These are phyloP conservation scores for Castanopsis chinensis DNA, from an alignment of 306 rosid genomes.

Conservation along the genomic window DNA sequence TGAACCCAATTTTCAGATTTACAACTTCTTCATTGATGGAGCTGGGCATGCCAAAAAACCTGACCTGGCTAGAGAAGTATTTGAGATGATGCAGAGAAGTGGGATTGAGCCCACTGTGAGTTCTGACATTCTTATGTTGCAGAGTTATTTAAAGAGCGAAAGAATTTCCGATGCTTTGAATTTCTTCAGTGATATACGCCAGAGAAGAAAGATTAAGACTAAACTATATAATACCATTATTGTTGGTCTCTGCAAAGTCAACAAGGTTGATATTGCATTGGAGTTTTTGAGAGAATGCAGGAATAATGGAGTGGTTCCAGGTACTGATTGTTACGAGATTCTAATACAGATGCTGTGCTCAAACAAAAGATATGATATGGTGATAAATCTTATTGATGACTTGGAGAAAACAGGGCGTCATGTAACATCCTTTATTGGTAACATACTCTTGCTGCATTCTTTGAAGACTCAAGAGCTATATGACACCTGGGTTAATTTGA, in stretches of 20 bases:
- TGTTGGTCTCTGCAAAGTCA: slow-evolving; percentile 49
- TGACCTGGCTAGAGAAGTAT: slow-evolving; percentile 60
- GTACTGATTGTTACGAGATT: slow-evolving; percentile 52
- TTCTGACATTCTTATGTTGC: slow-evolving; percentile 45
- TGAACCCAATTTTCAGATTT: slow-evolving; percentile 19
- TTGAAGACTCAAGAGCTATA: slow-evolving; percentile 47
- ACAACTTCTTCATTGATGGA: slow-evolving; percentile 51
- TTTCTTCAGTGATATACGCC: slow-evolving; percentile 43
- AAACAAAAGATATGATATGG: slow-evolving; percentile 38
- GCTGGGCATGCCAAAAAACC: slow-evolving; percentile 52
- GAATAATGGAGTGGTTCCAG: slow-evolving; percentile 44
- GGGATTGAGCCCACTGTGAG: slow-evolving; percentile 39
- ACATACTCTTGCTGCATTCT: slow-evolving; percentile 57
- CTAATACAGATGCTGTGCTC: slow-evolving; percentile 51
- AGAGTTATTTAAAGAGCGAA: slow-evolving; percentile 42
- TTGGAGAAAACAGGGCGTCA: slow-evolving; percentile 61
- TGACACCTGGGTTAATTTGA: slow-evolving; percentile 38
- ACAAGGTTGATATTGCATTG: slow-evolving; percentile 45
- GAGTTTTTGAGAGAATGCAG: slow-evolving; percentile 40
- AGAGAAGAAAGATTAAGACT: slow-evolving; percentile 28
- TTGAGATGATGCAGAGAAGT: slow-evolving; percentile 52
- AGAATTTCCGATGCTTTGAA: slow-evolving; percentile 59
- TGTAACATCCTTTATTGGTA: slow-evolving; percentile 69
- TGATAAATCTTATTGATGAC: slow-evolving; percentile 46
- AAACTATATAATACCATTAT: slow-evolving; percentile 42